Evolutionary conservation across 1,139 yeast species (phyloP).

Genomic region (Pichia sp.): DNA sequence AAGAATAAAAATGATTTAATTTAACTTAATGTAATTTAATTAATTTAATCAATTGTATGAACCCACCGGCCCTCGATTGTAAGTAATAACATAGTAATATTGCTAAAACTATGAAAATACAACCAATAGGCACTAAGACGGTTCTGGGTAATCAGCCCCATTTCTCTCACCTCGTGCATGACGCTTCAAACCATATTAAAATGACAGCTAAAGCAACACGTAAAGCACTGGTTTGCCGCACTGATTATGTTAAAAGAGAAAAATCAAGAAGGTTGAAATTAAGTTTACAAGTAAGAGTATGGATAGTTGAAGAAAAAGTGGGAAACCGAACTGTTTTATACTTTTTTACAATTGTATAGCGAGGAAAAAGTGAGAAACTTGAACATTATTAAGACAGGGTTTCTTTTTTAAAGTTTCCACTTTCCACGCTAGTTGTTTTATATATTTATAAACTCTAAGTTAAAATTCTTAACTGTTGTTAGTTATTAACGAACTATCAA

Average conservation of each 20-base stretch:
- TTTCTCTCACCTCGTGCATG: slow-evolving; percentile 63
- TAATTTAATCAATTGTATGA: slow-evolving; percentile 35
- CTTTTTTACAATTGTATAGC: neutral
- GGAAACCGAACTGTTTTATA: neutral
- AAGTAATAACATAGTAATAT: slow-evolving; percentile 30
- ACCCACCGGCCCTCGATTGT: slow-evolving; percentile 51
- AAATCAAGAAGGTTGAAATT: neutral
- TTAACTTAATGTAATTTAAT: neutral
- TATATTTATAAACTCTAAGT: too few relatives aligned
- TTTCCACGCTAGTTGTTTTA: too few relatives aligned
- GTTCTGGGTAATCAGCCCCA: slow-evolving; percentile 34
- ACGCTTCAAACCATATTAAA: slow-evolving; percentile 38
- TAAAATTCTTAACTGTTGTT: too few relatives aligned
- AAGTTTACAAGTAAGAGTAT: too few relatives aligned
- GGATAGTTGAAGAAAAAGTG: neutral
- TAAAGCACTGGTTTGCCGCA: slow-evolving; percentile 66
- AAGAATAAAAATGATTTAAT: neutral
- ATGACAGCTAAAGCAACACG: slow-evolving; percentile 52
- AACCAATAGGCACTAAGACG: slow-evolving; percentile 49
- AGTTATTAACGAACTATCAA: too few relatives aligned
- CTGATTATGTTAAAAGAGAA: slow-evolving; percentile 21
- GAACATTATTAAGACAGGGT: too few relatives aligned
- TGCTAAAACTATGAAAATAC: slow-evolving; percentile 20
- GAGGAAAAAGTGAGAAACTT: too few relatives aligned
- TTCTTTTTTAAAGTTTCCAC: too few relatives aligned